Evolutionary conservation across 2,329 filamentous ascomycete species (phyloP), one percentile per base, ranked within the genome.

Genomic region (Triangularia verruculosa): DNA sequence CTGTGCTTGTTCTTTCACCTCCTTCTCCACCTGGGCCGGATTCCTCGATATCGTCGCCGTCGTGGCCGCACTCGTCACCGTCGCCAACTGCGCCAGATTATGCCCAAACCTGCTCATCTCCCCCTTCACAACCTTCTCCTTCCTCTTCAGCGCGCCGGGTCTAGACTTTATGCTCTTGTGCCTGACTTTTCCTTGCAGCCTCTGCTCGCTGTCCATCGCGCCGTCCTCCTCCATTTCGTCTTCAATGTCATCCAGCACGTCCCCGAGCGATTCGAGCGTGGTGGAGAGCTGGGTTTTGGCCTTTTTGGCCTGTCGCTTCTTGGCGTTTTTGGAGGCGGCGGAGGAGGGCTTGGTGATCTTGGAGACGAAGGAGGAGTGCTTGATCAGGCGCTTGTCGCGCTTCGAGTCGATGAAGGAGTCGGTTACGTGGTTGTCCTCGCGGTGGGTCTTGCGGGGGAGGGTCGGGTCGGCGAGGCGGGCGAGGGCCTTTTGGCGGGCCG

Each of bases 51-150:
- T 47, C 25, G 22, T 54, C n/a, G 61, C 22, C 15, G 61, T 30
- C 4, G 60, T 59, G 8, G 27, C 12, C n/a, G 56, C 5, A 43
- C 28, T 17, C 15, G 59, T 54, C 27, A 59, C 51, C 27, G 61
- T 76, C 13, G 83, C 82, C 79, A 97, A 79, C 75, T 89, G 85
- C 17, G 91, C 93, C 83, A 98, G 82, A 74, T 92, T 97, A 73
- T 83, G 86, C 39, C 87, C 89, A 74, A 98, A 97, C 65, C 94
- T 82, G 75, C 93, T 87, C 79, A 91, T 89, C 83, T 98, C 94
- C 64, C 86, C 81, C 75, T 81, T 86, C 63, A 97, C 91, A 30
- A 98, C 73, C 76, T 84, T 89, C 78, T 93, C 91, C 78, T 92
- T 95, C 73, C 86, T 83, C 83, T 92, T 96, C 78, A 93, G 82